Conservation (phyloP, 1,284 basidiomycete genomes). For the Apiotrichum gracile region DNA sequence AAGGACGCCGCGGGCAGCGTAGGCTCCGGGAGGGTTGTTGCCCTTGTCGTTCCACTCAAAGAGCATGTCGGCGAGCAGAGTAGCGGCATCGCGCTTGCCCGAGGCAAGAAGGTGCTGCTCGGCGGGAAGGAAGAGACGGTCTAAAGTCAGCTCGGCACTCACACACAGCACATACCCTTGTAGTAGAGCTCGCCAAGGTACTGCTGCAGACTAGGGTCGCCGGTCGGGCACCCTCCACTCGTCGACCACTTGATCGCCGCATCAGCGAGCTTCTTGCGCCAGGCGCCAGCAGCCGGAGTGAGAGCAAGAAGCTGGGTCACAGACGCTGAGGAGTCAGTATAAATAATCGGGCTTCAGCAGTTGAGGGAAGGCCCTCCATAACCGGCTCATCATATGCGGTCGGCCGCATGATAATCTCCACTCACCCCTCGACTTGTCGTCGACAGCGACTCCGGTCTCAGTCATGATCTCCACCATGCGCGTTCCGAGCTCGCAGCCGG, state of each 20-base stretch:
- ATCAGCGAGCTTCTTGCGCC: slow-evolving; percentile 51
- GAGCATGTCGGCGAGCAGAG: slow-evolving; percentile 76
- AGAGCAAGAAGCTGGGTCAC: slow-evolving; percentile 50
- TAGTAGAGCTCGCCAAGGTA: slow-evolving; percentile 81
- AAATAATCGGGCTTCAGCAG: no score
- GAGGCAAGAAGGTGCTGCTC: slow-evolving; percentile 75
- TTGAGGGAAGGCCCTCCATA: no score
- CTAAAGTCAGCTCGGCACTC: slow-evolving; percentile 47
- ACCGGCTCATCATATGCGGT: no score
- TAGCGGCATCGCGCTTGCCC: slow-evolving; percentile 78
- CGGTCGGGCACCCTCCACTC: slow-evolving; percentile 66
- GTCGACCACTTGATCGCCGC: slow-evolving; percentile 63
- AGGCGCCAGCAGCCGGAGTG: slow-evolving; percentile 44
- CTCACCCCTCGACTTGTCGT: slow-evolving; percentile 62
- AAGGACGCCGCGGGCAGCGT: slow-evolving; percentile 72
- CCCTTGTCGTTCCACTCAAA: slow-evolving; percentile 60
- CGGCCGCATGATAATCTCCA: no score
- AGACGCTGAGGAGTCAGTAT: slow-evolving; percentile 25
- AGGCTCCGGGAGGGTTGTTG: slow-evolving; percentile 53
- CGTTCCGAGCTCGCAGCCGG: slow-evolving; percentile 71
- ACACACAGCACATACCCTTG: slow-evolving; percentile 58
- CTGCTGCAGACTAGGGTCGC: slow-evolving; percentile 76
- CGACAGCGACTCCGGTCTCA: slow-evolving; percentile 60
- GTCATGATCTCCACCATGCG: slow-evolving; percentile 78
- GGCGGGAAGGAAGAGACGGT: slow-evolving; percentile 64